Evolutionary conservation across 2,329 filamentous ascomycete species (phyloP), one percentile per base, ranked within the genome.

Genomic region (Penicillium verrucosum): DNA sequence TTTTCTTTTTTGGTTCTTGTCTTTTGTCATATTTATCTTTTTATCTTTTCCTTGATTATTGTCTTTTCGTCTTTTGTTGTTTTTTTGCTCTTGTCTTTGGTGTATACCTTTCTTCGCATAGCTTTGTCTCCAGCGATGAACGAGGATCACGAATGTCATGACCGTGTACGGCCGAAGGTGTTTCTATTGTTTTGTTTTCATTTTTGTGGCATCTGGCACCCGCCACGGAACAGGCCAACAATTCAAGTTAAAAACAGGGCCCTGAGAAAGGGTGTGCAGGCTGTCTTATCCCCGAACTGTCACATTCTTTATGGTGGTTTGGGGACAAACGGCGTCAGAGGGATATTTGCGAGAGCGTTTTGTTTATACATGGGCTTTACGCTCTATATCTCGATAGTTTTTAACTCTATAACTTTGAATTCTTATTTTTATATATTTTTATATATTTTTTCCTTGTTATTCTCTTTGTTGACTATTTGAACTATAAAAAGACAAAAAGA

Each of bases 101-200:
- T 70, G 68, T 70, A 69, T 71, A 70, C 62, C 65, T 70, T 71
- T 69, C 63, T 72, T 51, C 69, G 69, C 72, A 70, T 65, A 69
- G 67, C 70, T 66, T 68, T 67, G 67, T 63, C 62, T 64, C 61
- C 63, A 69, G 69, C 72, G 70, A 72, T 72, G 71, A 74, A 65
- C 65, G 71, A 74, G 67, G 70, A 71, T 70, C 68, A 75, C 69
- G 72, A 74, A 70, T 64, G 66, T 74, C 70, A 74, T 73, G 73
- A 74, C 71, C 64, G 66, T 73, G 64, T 71, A 74, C 67, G 71
- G 71, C 68, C 70, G 66, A 65, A 56, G 65, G 60, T 62, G 54
- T 64, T 61, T 51, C 62, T 59, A 37, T 53, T 57, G 52, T 57
- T 60, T 54, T 64, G 36, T 53, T 59, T 58, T 58, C 49, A 57